These are phyloP conservation scores for Globisporangium canariense DNA, from an alignment of 352 stramenopile genomes.

Conservation along the genomic window DNA sequence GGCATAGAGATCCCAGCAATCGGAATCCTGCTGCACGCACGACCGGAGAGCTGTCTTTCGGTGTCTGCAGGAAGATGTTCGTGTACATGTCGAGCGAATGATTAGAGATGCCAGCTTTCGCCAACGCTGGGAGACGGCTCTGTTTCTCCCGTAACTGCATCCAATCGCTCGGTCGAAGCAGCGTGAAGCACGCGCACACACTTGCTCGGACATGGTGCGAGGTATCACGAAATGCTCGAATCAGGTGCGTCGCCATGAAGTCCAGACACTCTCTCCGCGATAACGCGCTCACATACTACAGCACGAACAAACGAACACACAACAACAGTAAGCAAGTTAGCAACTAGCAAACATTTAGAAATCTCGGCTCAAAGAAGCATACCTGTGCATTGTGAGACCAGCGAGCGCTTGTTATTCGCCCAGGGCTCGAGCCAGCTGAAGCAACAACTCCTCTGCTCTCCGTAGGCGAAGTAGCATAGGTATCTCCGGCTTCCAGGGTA, in stretches of 20 bases:
- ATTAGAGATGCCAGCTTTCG: slow-evolving; percentile 15
- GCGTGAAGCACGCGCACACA: slow-evolving; percentile 84
- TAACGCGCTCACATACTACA: slow-evolving; percentile 13
- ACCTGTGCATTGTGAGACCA: slow-evolving; percentile 23
- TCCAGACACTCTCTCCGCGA: slow-evolving; percentile 56
- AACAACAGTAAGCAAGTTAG: neutral
- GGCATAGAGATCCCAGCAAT: slow-evolving; percentile 68
- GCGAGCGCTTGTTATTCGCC: slow-evolving; percentile 4
- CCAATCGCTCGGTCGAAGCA: slow-evolving; percentile 74
- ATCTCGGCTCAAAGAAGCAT: neutral
- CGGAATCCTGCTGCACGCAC: slow-evolving; percentile 78
- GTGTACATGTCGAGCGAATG: slow-evolving; percentile 66
- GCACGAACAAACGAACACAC: neutral
- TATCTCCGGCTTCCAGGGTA: neutral
- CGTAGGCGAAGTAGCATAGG: neutral
- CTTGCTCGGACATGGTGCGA: slow-evolving; percentile 85
- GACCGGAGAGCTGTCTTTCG: slow-evolving; percentile 73
- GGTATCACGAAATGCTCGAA: slow-evolving; percentile 80
- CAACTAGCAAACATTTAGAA: neutral
- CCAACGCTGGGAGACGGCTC: slow-evolving; percentile 32
- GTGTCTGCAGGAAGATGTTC: slow-evolving; percentile 70
- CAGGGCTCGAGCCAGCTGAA: slow-evolving; percentile 4
- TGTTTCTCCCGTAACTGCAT: slow-evolving; percentile 43
- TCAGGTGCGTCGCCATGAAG: slow-evolving; percentile 76
- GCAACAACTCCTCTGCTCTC: neutral